A percentile compares a stretch with the other conserved stretches of the same genome.
These are phyloP conservation scores for Penicillium cosmopolitanum DNA, from an alignment of 495 filamentous ascomycete species.

Conservation along the genomic window DNA sequence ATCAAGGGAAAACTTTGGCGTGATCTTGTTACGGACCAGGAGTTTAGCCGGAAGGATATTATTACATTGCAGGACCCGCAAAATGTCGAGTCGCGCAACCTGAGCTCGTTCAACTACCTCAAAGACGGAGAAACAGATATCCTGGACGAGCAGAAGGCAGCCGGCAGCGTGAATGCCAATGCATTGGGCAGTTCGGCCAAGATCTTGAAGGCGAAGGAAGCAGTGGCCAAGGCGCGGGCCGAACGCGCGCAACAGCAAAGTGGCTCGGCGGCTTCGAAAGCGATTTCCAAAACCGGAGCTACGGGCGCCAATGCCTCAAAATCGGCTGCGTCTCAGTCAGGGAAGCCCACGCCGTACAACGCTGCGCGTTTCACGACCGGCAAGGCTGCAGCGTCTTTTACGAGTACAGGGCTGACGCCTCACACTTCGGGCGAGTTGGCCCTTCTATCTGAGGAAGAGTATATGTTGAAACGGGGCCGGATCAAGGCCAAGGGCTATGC, in stretches of 20 bases:
- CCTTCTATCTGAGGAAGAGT: slow-evolving; percentile 87
- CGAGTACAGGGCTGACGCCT: slow-evolving; percentile 89
- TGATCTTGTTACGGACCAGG: slow-evolving; percentile 85
- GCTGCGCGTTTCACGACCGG: slow-evolving; percentile 90
- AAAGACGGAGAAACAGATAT: slow-evolving; percentile 77
- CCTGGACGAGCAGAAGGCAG: slow-evolving; percentile 60
- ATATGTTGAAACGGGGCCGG: slow-evolving; percentile 86
- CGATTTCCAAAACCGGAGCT: slow-evolving; percentile 44
- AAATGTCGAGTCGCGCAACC: slow-evolving; percentile 80
- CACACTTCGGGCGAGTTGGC: slow-evolving; percentile 86
- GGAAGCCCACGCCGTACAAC: slow-evolving; percentile 69
- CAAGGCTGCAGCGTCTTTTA: slow-evolving; percentile 90
- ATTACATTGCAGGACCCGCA: slow-evolving; percentile 97
- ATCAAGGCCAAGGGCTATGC: slow-evolving; percentile 91
- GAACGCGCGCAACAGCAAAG: slow-evolving; percentile 51
- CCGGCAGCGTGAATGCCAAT: slow-evolving; percentile 70
- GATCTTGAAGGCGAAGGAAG: slow-evolving; percentile 89
- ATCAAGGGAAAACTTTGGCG: slow-evolving; percentile 97
- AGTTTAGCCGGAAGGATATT: slow-evolving; percentile 90
- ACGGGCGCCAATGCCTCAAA: slow-evolving; percentile 25
- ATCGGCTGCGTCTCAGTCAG: slow-evolving; percentile 27
- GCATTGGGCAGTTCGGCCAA: slow-evolving; percentile 83
- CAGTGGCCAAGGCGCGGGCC: slow-evolving; percentile 79
- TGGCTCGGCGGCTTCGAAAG: slow-evolving; percentile 33
- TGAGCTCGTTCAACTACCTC: slow-evolving; percentile 88